Conservation (phyloP, 306 rosid genomes). For the Cucurbita maxima region DNA sequence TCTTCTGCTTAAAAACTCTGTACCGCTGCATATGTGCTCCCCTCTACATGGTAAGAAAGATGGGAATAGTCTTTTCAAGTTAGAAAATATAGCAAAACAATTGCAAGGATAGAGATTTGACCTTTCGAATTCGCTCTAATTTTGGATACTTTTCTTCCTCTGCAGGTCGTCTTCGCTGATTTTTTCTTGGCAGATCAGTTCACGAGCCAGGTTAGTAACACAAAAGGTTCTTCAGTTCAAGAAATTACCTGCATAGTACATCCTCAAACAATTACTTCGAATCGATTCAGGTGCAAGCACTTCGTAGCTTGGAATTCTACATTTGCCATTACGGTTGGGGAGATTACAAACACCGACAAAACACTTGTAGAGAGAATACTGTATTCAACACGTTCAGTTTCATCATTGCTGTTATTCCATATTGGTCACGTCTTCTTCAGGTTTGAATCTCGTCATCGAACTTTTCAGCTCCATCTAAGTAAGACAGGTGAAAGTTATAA, state of each 20-base stretch:
- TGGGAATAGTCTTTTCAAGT: neutral
- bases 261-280: neutral
- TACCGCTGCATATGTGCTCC: constrained; percentile 44
- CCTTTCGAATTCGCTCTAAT: neutral
- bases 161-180: constrained; percentile 55
- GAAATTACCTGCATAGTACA: neutral
- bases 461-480: neutral
- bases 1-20: constrained; percentile 36
- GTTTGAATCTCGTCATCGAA: constrained; percentile 9
- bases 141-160: neutral
- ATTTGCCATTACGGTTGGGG: constrained; percentile 63
- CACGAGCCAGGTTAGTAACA: constrained; percentile 46
- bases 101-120: neutral
- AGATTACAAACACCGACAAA: constrained; percentile 30
- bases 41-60: constrained; percentile 35
- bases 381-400: constrained; percentile 32
- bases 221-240: neutral
- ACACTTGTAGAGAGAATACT: constrained; percentile 12
- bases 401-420: constrained; percentile 41
- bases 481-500: neutral
- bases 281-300: constrained; percentile 40
- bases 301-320: constrained; percentile 54
- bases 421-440: constrained; percentile 51
- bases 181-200: constrained; percentile 69
- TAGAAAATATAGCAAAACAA: neutral